A percentile compares a stretch with the other conserved stretches of the same genome.
phyloP scores from a whole-genome alignment of 106 monocot species.

The Ottelia alismoides region DNA sequence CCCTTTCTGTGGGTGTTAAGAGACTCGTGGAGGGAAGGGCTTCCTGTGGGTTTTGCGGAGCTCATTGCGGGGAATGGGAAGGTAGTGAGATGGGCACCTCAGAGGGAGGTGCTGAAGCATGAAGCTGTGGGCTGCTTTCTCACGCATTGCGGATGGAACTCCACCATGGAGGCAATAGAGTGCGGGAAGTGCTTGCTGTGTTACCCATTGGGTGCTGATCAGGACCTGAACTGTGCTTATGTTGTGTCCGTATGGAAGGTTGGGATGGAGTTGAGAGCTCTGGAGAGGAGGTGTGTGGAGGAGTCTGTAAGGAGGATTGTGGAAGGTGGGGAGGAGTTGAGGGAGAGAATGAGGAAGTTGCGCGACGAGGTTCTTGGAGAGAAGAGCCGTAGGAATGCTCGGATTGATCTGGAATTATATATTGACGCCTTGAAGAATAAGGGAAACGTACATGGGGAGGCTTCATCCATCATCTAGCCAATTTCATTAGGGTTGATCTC shows the following conservation, averaged over 20 bases:
- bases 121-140: conserved; percentile 36
- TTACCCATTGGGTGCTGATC: conserved; percentile 41
- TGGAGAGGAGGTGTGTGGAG: conserved; percentile 1
- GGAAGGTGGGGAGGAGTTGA: conserved; percentile 7
- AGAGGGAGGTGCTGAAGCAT: conserved; percentile 34
- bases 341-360: conserved; percentile 8
- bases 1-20: conserved; percentile 50
- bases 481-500: no score
- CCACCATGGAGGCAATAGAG: conserved; percentile 43
- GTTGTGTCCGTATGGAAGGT: conserved; percentile 38
- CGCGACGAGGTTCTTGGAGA: conserved; percentile 7
- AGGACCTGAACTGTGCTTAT: conserved; percentile 34
- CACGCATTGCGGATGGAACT: conserved; percentile 72
- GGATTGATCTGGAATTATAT: conserved; percentile 12
- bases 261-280: conserved; percentile 13
- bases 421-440: conserved; percentile 12
- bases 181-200: conserved; percentile 30
- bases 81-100: conserved; percentile 56
- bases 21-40: conserved; percentile 14
- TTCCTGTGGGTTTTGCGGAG: conserved; percentile 23
- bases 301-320: conserved; percentile 22
- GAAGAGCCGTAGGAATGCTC: conserved; percentile 1
- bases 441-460: no score
- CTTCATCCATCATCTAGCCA: no score
- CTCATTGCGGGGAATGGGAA: conserved; percentile 17